Base-by-base conservation (phyloP, 75 land plant species). In the Isoetes taiwanensis region DNA sequence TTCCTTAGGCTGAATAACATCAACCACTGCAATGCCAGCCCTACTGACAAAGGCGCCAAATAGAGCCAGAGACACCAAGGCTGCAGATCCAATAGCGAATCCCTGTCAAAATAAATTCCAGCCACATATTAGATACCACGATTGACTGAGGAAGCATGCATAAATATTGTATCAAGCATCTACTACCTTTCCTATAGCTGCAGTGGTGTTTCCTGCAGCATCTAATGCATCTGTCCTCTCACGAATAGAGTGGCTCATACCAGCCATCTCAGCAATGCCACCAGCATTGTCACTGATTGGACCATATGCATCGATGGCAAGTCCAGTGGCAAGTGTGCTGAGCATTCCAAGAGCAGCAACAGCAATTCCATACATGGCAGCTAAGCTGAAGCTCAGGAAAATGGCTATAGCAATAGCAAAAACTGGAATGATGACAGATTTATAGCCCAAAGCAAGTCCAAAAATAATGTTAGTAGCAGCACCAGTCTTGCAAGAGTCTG, bases 311-410 rank as follows among this genome's bases (percentile, higher is more conserved):
- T 85, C 90, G 33, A 85, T 85, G 3, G 90, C 77, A 6, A 85
- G 64, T 0, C 90, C 82, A 2, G 90, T 85, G 37, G 90, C 83
- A 25, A 85, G 73, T 1, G 90, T 85, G 70, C 87, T 83, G 3
- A 82, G 74, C 87, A 83, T 82, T 20, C 90, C 87, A 8, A 85
- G 60, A 37, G 83, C 90, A 42, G 87, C 77, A 2, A 85, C 74
- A n/a, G 87, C 88, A 57, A 85, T 79, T 3, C 87, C 90, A 65
- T 85, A 79, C 80, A 85, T 78, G 23, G 87, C 83, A 50, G 88
- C 90, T 52, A 85, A 37, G 41, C 65, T 67, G 66, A 75, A 85
- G 62, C 90, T 82, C 50, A 85, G 72, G 58, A 57, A 85, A 21
- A 84, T 82, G 41, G 85, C 80, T 3, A 73, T 55, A n/a, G 86